These are phyloP conservation scores for Neonectria ditissima DNA, from an alignment of 2,329 filamentous ascomycete species.

Conservation along the genomic window DNA sequence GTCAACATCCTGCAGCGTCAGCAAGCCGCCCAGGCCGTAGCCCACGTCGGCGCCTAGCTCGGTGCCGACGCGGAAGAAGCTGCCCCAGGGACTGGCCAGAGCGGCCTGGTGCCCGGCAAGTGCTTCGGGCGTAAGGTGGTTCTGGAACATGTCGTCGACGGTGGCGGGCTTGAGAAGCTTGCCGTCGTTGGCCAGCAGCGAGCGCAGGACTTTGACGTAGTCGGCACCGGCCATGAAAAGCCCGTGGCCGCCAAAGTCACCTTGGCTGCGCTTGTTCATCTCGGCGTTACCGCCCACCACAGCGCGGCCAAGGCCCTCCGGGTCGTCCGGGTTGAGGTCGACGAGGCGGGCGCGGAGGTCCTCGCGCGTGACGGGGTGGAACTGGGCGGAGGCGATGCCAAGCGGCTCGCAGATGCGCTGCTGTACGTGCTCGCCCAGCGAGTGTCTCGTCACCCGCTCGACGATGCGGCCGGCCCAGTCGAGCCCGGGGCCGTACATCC, in stretches of 20 bases:
- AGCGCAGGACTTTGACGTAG: slow-evolving; percentile 59
- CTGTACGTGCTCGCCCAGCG: slow-evolving; percentile 58
- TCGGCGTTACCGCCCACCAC: slow-evolving; percentile 50
- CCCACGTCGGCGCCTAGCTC: slow-evolving; percentile 49
- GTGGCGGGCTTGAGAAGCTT: slow-evolving; percentile 57
- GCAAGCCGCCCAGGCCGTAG: slow-evolving; percentile 55
- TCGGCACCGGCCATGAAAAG: slow-evolving; percentile 52
- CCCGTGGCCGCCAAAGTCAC: slow-evolving; percentile 60
- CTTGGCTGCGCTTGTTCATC: slow-evolving; percentile 48
- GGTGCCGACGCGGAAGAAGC: slow-evolving; percentile 52
- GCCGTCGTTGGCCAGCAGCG: slow-evolving; percentile 61
- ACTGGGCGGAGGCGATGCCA: slow-evolving; percentile 53
- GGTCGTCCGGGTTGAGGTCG: slow-evolving; percentile 54
- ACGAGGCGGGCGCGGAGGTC: slow-evolving; percentile 51
- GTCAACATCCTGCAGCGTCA: slow-evolving; percentile 55
- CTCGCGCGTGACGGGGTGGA: slow-evolving; percentile 53
- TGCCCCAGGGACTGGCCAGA: slow-evolving; percentile 47
- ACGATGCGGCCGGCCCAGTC: slow-evolving; percentile 67
- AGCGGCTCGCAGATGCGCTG: slow-evolving; percentile 58
- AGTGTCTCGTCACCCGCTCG: slow-evolving; percentile 58
- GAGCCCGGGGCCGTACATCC: slow-evolving; percentile 61
- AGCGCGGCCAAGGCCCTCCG: slow-evolving; percentile 49
- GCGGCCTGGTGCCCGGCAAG: slow-evolving; percentile 42
- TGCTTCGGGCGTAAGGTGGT: slow-evolving; percentile 55
- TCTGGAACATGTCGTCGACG: slow-evolving; percentile 58